A percentile compares a stretch with the other conserved stretches of the same genome.
phyloP scores from a whole-genome alignment of 306 rosid species.

The Mimosa pudica region DNA sequence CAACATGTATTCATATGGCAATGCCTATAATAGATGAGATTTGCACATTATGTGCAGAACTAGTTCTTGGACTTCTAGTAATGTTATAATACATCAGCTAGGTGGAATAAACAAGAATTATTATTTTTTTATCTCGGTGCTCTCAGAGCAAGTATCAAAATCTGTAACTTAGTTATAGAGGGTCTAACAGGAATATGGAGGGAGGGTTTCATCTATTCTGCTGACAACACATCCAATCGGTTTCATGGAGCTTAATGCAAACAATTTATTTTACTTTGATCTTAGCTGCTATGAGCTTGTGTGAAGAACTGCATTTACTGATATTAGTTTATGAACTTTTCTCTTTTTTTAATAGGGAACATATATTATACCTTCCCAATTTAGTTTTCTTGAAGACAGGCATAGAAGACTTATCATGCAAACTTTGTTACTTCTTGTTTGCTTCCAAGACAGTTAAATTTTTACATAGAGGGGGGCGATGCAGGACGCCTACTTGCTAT shows the following conservation, averaged over 20 bases:
- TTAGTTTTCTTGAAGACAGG: background rate
- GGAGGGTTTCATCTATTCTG: no score
- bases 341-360: no score
- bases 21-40: background rate
- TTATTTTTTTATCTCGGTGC: no score
- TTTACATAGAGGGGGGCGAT: background rate
- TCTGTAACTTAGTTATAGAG: no score
- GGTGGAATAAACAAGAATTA: no score
- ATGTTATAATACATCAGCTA: no score
- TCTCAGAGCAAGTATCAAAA: no score
- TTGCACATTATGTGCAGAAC: background rate
- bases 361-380: background rate
- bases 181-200: no score
- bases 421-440: constrained; percentile 9
- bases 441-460: background rate
- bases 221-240: no score
- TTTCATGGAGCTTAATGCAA: no score
- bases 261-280: no score
- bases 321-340: constrained; percentile 10
- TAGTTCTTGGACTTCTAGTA: no score
- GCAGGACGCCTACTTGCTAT: background rate
- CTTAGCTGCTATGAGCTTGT: background rate
- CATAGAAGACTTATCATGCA: background rate
- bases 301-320: background rate
- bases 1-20: background rate